phyloP scores from a whole-genome alignment of 805 yeast genomes.

The Metschnikowia matae region DNA sequence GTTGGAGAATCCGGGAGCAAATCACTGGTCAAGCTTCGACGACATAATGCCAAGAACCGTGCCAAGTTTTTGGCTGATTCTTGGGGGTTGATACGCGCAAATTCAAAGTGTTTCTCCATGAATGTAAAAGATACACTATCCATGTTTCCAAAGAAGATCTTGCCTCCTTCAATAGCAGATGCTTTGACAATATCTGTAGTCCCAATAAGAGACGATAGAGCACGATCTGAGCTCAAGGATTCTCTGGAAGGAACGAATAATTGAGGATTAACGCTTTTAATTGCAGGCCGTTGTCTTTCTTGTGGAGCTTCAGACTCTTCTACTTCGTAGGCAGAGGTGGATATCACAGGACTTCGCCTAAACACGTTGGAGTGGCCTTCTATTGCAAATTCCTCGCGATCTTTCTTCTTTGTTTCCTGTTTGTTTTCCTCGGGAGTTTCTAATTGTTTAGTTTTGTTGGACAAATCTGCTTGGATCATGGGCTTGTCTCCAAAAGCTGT shows the following conservation, averaged over 20 bases:
- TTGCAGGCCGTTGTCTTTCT: constrained; percentile 1
- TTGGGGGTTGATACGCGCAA: constrained; percentile 23
- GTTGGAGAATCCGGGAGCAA: not conserved
- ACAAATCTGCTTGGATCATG: not conserved
- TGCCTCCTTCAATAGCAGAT: constrained; percentile 11
- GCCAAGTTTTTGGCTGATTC: constrained; percentile 18
- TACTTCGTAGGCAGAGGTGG: constrained; percentile 33
- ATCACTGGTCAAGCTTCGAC: constrained; percentile 14
- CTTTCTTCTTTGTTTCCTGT: not conserved
- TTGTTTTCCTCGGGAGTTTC: not conserved
- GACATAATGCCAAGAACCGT: constrained; percentile 19
- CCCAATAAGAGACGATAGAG: constrained; percentile 9
- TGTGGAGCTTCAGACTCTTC: constrained; percentile 19
- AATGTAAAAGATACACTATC: constrained; percentile 13
- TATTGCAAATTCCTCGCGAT: not conserved
- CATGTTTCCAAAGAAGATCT: constrained; percentile 9
- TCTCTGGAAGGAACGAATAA: constrained; percentile 9
- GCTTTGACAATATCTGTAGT: constrained; percentile 1
- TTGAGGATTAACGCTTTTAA: constrained; percentile 2
- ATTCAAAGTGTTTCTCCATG: constrained; percentile 20
- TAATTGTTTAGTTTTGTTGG: not conserved
- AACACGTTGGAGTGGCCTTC: not conserved
- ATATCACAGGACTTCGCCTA: constrained; percentile 22
- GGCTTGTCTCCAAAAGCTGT: not conserved
- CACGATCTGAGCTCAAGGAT: not conserved